Evolutionary conservation across 768 basidiomycete species (phyloP), one percentile per base, ranked within the genome.

Genomic region (Russula vinacea): DNA sequence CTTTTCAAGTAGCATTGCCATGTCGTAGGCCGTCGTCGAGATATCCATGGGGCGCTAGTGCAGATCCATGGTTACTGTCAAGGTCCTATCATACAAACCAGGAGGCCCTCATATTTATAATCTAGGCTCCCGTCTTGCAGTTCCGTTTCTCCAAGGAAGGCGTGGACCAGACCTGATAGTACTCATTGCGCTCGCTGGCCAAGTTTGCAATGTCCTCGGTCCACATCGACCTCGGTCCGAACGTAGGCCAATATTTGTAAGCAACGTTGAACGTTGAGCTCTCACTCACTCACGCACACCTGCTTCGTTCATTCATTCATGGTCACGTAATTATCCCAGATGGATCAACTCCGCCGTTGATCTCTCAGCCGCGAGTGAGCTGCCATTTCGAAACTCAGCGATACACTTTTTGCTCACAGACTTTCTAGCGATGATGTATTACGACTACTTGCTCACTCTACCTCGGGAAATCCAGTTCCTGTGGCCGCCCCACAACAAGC

Each of bases 381-480:
- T 26, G 5, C 29, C 11, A 17, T 13, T 13, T 35, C 2, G 14
- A 47, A 47, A 53, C 22, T 60, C 11, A 52, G n/a, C 40, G 0
- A 24, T 53, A 6, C 24, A 22, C 22, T 13, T 19, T 29, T 32
- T 29, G 32, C 26, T 29, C 11, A 13, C 9, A 2, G 26, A 22
- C 22, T 29, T 59, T 47, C 19, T 50, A 75, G 74, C 58, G 35
- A 58, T 75, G 6, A 57, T 75, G 33, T 70, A 73, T 50, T 75
- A 75, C 63, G 74, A 75, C 67, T 73, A 70, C 53, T 0, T 69
- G n/a, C 58, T 74, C 52, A 75, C 74, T 8, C 62, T 73, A 35
- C 61, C 67, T 24, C 68, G 68, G 35, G 82, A 84, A 67, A 68
- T 80, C 47, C 68, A 70, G 19, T 76, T 76, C 50, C 69, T 84